Conservation (phyloP, 176 grass and related monocot species). For the Triticum monococcum region DNA sequence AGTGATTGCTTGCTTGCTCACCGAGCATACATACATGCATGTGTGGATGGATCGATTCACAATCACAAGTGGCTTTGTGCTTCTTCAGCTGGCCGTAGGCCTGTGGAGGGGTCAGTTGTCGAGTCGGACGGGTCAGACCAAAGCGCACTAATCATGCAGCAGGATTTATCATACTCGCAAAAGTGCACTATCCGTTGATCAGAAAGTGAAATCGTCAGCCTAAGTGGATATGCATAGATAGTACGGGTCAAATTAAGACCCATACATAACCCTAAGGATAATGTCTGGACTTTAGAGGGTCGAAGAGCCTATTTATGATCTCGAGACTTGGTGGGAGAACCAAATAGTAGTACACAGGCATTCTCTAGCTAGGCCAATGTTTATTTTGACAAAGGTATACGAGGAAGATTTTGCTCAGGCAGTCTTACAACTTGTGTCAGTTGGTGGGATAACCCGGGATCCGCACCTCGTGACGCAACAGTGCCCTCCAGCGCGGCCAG, state of each 20-base stretch:
- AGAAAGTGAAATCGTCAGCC: neutral
- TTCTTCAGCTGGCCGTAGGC: neutral
- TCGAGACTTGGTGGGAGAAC: neutral
- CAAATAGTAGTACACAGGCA: neutral
- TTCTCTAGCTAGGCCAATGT: too few relatives aligned
- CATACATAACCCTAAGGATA: neutral
- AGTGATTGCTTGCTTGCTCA: conserved; percentile 34
- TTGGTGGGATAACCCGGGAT: neutral
- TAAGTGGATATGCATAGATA: neutral
- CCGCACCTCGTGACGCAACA: neutral
- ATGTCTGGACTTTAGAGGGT: neutral
- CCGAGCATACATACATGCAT: neutral
- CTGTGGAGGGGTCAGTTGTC: neutral
- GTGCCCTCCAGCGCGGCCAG: neutral
- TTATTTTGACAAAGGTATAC: neutral
- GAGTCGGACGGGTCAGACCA: neutral
- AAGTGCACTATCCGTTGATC: neutral
- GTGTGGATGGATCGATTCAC: neutral
- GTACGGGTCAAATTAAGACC: neutral
- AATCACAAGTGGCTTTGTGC: neutral
- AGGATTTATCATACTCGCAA: neutral
- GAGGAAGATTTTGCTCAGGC: neutral
- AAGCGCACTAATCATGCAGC: neutral
- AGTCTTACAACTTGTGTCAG: neutral
- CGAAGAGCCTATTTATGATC: neutral